Evolutionary conservation across 176 grass and related monocot genomes (phyloP).

Genomic region (Rhynchospora tenuis): DNA sequence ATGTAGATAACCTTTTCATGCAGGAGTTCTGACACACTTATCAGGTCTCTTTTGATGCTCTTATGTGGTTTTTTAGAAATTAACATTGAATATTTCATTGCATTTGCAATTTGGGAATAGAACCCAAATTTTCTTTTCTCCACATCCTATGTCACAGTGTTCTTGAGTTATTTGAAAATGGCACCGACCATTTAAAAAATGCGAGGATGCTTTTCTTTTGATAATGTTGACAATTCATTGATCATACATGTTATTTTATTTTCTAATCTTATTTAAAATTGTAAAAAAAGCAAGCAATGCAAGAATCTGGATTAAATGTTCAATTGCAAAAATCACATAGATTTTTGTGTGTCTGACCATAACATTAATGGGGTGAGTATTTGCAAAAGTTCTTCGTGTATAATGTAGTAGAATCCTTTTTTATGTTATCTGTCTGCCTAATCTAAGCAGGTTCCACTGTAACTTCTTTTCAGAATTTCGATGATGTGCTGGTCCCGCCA

Average conservation of each 20-base stretch:
- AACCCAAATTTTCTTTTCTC: not conserved
- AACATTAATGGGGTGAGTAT: not conserved
- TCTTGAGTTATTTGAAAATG: not conserved
- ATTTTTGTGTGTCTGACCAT: not conserved
- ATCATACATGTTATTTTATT: not conserved
- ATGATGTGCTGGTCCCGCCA: conserved; percentile 83
- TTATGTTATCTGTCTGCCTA: not conserved
- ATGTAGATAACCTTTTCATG: not conserved
- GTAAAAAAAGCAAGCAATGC: not conserved
- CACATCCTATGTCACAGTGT: not conserved
- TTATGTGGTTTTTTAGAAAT: not conserved
- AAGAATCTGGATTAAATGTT: not conserved
- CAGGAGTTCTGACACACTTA: not conserved
- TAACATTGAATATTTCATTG: not conserved
- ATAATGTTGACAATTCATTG: not conserved
- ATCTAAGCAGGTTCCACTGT: not conserved
- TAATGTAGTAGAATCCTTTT: not conserved
- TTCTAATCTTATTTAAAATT: not conserved
- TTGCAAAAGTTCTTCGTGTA: not conserved
- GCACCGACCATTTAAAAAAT: not conserved
- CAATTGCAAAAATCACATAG: not conserved
- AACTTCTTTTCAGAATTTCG: conserved; percentile 66
- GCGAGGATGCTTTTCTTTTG: not conserved
- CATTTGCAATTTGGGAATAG: not conserved
- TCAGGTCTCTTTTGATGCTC: not conserved